A percentile compares a stretch with the other conserved stretches of the same genome.
Evolutionary conservation across 2,329 filamentous ascomycete species (phyloP).

Genomic region (Balansia obtecta): DNA sequence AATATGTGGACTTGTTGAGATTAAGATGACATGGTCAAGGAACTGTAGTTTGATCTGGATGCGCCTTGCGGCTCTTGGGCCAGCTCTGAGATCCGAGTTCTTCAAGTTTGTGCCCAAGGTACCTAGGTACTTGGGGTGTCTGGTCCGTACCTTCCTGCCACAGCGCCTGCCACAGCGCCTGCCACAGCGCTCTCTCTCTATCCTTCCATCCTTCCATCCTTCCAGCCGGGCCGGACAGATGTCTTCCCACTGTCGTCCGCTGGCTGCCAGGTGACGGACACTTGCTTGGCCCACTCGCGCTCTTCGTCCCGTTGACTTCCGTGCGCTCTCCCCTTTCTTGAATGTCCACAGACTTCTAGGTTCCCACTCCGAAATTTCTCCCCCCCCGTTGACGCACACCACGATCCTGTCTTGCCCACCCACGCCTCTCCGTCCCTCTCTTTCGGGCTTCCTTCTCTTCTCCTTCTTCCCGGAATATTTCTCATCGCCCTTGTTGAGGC

Average conservation of each 20-base stretch:
- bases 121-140: no score
- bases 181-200: not conserved
- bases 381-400: constrained; percentile 7
- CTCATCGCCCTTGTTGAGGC: constrained; percentile 3
- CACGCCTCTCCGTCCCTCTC: constrained; percentile 8
- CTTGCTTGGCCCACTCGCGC: constrained; percentile 4
- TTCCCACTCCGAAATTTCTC: constrained; percentile 12
- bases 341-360: constrained; percentile 4
- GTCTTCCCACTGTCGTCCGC: constrained; percentile 1
- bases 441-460: constrained; percentile 5
- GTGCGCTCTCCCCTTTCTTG: constrained; percentile 10
- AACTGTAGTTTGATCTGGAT: not conserved
- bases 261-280: constrained; percentile 5
- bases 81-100: no score
- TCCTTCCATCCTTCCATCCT: not conserved
- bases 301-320: constrained; percentile 8
- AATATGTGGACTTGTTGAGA: not conserved
- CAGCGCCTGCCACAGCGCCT: no score
- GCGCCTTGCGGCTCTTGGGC: no score
- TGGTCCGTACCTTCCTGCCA: not conserved
- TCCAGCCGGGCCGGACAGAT: not conserved
- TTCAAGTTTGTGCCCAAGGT: no score
- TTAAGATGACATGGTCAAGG: not conserved
- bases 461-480: not conserved
- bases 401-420: constrained; percentile 9